Percentiles rank a stretch among this genome's conserved stretches.
Conservation (phyloP, 345 rosid species). For the Litchi chinensis region DNA sequence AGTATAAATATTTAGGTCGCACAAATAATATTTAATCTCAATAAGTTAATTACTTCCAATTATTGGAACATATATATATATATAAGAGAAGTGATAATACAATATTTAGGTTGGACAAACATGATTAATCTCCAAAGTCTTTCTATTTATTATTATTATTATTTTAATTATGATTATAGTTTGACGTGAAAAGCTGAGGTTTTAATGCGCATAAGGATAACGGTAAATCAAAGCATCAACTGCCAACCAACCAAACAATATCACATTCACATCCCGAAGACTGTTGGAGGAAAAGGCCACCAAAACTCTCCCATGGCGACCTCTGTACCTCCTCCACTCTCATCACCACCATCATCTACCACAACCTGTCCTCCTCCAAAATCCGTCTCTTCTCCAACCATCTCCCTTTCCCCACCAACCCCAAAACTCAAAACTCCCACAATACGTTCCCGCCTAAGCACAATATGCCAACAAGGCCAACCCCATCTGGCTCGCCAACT, state of each 20-base stretch:
- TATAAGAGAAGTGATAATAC: no score
- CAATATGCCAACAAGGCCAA: slow-evolving; percentile 74
- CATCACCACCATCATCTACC: slow-evolving; percentile 27
- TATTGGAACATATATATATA: no score
- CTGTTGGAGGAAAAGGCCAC: background rate
- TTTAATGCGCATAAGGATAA: background rate
- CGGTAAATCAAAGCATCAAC: background rate
- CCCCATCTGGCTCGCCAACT: slow-evolving; percentile 79
- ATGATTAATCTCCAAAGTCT: no score
- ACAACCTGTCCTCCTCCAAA: slow-evolving; percentile 13
- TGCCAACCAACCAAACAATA: slow-evolving; percentile 9
- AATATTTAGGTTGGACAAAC: no score
- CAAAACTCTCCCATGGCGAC: slow-evolving; percentile 35
- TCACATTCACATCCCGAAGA: background rate
- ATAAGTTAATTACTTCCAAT: no score
- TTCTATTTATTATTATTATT: no score
- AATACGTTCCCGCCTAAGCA: slow-evolving; percentile 80
- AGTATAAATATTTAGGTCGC: no score
- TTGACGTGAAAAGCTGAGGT: no score
- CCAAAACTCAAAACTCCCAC: slow-evolving; percentile 59
- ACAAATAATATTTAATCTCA: no score
- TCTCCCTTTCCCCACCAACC: slow-evolving; percentile 38
- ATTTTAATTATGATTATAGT: no score
- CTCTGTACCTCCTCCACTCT: slow-evolving; percentile 45
- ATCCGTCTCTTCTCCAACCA: slow-evolving; percentile 26